Percentiles rank a stretch among this genome's conserved stretches.
phyloP scores from a whole-genome alignment of 208 protist species.

The Leishmania guyanensis region DNA sequence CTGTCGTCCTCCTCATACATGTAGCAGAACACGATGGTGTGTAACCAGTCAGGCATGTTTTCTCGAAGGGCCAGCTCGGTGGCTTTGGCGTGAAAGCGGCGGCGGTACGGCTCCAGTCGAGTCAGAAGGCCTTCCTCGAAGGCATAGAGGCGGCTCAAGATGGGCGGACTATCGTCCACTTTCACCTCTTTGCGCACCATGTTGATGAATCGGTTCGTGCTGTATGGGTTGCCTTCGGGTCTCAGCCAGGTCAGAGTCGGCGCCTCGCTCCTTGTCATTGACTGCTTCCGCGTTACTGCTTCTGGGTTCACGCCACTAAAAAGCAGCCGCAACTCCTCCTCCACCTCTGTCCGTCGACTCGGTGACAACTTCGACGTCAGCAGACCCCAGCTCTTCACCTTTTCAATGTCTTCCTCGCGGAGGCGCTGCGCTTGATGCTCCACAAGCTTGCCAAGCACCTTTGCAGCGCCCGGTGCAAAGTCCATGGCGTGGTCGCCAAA shows the following conservation, averaged over 20 bases:
- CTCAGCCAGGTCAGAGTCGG: constrained; percentile 10
- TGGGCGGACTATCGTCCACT: constrained; percentile 31
- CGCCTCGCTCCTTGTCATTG: background rate
- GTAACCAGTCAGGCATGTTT: constrained; percentile 51
- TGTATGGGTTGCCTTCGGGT: constrained; percentile 64
- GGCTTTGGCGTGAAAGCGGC: constrained; percentile 28
- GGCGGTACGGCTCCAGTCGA: constrained; percentile 9
- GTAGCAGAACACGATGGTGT: constrained; percentile 64
- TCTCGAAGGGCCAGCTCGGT: constrained; percentile 48
- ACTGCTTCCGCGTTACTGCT: background rate
- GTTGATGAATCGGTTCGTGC: constrained; percentile 50
- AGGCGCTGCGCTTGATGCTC: constrained; percentile 60
- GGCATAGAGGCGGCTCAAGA: constrained; percentile 35
- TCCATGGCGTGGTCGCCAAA: constrained; percentile 86
- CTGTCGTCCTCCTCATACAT: constrained; percentile 62
- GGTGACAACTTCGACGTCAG: constrained; percentile 39
- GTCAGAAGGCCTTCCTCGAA: constrained; percentile 26
- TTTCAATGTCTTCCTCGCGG: constrained; percentile 46
- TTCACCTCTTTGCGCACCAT: constrained; percentile 50
- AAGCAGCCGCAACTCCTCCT: constrained; percentile 61
- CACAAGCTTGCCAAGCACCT: constrained; percentile 77
- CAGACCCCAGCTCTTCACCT: constrained; percentile 27
- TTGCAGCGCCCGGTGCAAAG: constrained; percentile 75
- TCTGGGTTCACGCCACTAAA: constrained; percentile 47
- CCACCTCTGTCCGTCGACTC: constrained; percentile 34